Conservation (phyloP, 768 basidiomycete species). For the Lentinula detonsa region DNA sequence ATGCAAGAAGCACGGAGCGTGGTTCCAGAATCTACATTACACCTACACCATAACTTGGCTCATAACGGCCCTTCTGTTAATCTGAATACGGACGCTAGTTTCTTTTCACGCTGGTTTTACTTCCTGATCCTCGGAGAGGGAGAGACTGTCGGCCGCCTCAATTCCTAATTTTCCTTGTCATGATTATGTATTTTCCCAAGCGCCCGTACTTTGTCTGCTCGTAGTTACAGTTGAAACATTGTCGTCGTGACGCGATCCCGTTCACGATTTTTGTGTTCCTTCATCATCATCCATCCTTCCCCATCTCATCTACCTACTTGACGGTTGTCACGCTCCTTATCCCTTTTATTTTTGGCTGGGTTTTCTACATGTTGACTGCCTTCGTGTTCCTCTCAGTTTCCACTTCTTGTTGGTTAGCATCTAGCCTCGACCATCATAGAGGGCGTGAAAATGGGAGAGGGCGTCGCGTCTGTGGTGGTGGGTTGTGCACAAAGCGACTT, state of each 20-base stretch:
- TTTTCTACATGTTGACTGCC: slow-evolving; percentile 15
- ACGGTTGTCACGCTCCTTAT: slow-evolving; percentile 12
- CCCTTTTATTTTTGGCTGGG: slow-evolving; percentile 13
- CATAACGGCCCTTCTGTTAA: slow-evolving; percentile 24
- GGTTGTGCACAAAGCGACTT: neutral
- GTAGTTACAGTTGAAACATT: neutral
- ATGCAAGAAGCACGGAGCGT: slow-evolving; percentile 2
- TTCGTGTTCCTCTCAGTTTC: slow-evolving; percentile 64
- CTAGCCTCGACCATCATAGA: slow-evolving; percentile 25
- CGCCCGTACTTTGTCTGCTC: slow-evolving; percentile 22
- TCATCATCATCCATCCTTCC: slow-evolving; percentile 11
- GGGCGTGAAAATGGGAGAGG: slow-evolving; percentile 71
- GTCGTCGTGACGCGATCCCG: neutral
- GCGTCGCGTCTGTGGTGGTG: slow-evolving; percentile 42
- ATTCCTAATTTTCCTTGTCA: slow-evolving; percentile 17
- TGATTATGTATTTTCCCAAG: slow-evolving; percentile 16
- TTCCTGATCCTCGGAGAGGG: slow-evolving; percentile 9
- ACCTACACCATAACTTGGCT: slow-evolving; percentile 21
- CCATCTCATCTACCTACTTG: slow-evolving; percentile 13
- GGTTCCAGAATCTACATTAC: slow-evolving; percentile 15
- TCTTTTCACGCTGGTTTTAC: slow-evolving; percentile 43
- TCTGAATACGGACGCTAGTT: slow-evolving; percentile 72
- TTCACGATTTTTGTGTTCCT: slow-evolving; percentile 7
- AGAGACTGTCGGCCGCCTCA: slow-evolving; percentile 22
- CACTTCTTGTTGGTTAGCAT: slow-evolving; percentile 40